phyloP scores from a whole-genome alignment of 352 stramenopile genomes.

The Phytophthora syringae region DNA sequence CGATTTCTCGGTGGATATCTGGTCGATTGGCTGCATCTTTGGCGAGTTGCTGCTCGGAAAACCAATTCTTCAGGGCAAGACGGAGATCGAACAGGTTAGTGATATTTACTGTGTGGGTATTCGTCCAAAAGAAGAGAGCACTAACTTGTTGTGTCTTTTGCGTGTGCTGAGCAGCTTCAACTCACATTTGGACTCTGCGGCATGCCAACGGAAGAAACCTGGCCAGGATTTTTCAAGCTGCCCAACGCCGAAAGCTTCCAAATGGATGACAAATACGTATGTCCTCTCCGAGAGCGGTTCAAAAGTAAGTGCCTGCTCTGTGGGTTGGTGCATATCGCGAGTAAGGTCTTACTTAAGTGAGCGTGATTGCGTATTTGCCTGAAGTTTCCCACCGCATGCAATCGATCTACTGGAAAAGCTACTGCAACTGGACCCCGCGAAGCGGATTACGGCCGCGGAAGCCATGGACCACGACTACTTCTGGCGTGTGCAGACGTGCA shows the following conservation, averaged over 20 bases:
- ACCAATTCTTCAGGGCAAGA: conserved; percentile 84
- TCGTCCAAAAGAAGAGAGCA: not conserved
- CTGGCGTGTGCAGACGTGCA: conserved; percentile 87
- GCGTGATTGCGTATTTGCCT: not conserved
- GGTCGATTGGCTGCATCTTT: conserved; percentile 93
- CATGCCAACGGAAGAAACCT: conserved; percentile 81
- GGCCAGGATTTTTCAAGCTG: conserved; percentile 81
- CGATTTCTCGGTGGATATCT: conserved; percentile 94
- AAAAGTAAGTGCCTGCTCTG: conserved; percentile 62
- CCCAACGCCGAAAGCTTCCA: conserved; percentile 69
- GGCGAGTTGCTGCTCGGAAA: conserved; percentile 80
- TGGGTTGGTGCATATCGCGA: not conserved
- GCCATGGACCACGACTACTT: conserved; percentile 98
- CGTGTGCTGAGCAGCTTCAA: conserved; percentile 53
- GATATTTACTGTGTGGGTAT: not conserved
- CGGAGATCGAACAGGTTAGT: conserved; percentile 82
- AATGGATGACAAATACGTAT: conserved; percentile 83
- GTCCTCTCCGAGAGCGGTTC: conserved; percentile 72
- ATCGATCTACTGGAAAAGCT: conserved; percentile 95
- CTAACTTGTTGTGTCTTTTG: not conserved
- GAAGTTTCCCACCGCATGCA: conserved; percentile 74
- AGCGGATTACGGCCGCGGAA: conserved; percentile 94
- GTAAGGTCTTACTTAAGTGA: conserved; percentile 2
- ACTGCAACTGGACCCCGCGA: conserved; percentile 94
- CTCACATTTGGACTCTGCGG: conserved; percentile 83